Evolutionary conservation across 441 rosid genomes (phyloP).

Genomic region (Melastoma candidum): DNA sequence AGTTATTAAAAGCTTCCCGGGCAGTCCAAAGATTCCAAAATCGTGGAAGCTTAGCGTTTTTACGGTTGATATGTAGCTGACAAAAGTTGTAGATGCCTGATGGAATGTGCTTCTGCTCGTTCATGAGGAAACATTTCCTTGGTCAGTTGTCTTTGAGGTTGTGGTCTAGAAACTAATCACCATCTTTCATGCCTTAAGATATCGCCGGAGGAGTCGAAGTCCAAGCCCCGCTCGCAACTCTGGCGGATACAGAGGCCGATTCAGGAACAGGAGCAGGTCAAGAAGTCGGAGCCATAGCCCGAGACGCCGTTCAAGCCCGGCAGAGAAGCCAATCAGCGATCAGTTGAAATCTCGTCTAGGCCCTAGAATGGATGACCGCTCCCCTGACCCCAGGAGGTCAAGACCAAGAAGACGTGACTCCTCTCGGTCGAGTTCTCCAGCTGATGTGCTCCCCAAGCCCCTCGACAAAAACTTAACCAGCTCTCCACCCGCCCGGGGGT

Average conservation of each 20-base stretch:
- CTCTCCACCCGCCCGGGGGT: constrained; percentile 56
- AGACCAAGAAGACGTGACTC: constrained; percentile 28
- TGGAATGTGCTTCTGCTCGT: too few relatives aligned
- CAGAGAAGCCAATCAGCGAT: constrained; percentile 51
- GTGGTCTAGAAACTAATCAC: constrained; percentile 5
- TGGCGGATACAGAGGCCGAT: constrained; percentile 33
- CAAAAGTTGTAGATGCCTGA: too few relatives aligned
- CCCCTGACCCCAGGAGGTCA: constrained; percentile 29
- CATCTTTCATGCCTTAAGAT: constrained; percentile 27
- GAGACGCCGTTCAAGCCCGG: constrained; percentile 45
- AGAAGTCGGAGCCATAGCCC: constrained; percentile 31
- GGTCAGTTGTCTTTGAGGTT: too few relatives aligned
- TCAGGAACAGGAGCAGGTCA: constrained; percentile 29
- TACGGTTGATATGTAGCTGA: too few relatives aligned
- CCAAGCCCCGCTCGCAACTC: constrained; percentile 61
- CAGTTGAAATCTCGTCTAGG: constrained; percentile 75
- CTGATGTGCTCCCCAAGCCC: constrained; percentile 22
- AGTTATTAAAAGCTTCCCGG: too few relatives aligned
- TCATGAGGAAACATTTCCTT: too few relatives aligned
- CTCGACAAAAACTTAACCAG: constrained; percentile 29
- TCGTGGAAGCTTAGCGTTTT: too few relatives aligned
- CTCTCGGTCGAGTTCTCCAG: constrained; percentile 36
- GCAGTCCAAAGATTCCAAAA: too few relatives aligned
- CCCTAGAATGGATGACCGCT: constrained; percentile 28
- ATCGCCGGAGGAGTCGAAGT: constrained; percentile 35